A percentile compares a stretch with the other conserved stretches of the same genome.
Evolutionary conservation across 1,139 yeast species (phyloP).

Genomic region (Magnusiomyces ingens): DNA sequence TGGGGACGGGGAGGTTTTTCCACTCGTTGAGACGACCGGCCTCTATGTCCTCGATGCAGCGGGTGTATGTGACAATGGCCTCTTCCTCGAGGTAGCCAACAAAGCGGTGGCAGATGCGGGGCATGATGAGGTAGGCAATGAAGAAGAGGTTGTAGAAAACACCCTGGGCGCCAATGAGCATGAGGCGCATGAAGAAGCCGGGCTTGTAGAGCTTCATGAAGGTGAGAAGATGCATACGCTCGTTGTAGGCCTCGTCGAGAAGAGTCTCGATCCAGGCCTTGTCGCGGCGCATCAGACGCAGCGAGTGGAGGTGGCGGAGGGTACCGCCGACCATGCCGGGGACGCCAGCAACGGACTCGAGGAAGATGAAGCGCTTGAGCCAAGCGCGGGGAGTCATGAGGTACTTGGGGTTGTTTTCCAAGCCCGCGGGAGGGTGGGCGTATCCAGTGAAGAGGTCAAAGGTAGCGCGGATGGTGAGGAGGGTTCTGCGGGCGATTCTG

Average conservation of each 20-base stretch:
- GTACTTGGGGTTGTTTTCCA: constrained; percentile 42
- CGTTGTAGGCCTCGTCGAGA: constrained; percentile 72
- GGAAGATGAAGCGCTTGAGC: constrained; percentile 58
- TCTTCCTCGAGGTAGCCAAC: constrained; percentile 79
- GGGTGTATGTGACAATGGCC: constrained; percentile 66
- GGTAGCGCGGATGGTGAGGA: constrained; percentile 40
- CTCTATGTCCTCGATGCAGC: constrained; percentile 50
- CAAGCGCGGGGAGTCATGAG: constrained; percentile 59
- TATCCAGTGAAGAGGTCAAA: constrained; percentile 67
- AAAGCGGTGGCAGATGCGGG: constrained; percentile 64
- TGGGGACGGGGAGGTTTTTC: constrained; percentile 32
- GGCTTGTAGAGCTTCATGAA: constrained; percentile 63
- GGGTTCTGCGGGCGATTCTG: constrained; percentile 44
- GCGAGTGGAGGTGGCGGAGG: constrained; percentile 56
- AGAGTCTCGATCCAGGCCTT: constrained; percentile 73
- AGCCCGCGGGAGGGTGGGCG: constrained; percentile 42
- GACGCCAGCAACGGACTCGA: constrained; percentile 71
- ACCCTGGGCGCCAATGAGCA: constrained; percentile 64
- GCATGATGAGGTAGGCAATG: constrained; percentile 51
- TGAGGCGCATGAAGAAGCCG: constrained; percentile 48
- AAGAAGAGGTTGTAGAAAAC: constrained; percentile 64
- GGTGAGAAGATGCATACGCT: constrained; percentile 69
- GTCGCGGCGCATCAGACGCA: constrained; percentile 56
- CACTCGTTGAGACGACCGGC: constrained; percentile 47
- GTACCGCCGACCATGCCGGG: constrained; percentile 76